These are phyloP conservation scores for Tuber brumale DNA, from an alignment of 495 filamentous ascomycete genomes.

Conservation along the genomic window DNA sequence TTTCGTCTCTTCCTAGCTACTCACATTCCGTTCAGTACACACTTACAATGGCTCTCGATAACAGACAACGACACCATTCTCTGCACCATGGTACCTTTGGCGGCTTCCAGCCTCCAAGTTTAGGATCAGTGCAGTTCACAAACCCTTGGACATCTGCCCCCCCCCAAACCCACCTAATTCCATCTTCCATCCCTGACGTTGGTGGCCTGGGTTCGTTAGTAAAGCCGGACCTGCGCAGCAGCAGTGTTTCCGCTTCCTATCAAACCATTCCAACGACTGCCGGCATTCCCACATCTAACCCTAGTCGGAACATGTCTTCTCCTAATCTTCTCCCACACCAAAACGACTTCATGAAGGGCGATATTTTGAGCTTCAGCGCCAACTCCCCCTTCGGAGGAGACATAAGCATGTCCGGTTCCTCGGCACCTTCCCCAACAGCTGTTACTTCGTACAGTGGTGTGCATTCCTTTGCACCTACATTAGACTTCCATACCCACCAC, in stretches of 20 bases:
- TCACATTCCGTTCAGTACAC: conserved; percentile 32
- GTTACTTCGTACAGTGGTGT: conserved; percentile 55
- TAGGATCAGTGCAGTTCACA: conserved; percentile 75
- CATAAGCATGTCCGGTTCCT: conserved; percentile 52
- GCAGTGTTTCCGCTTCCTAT: conserved; percentile 46
- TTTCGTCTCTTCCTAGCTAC: conserved; percentile 12
- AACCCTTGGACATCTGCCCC: conserved; percentile 78
- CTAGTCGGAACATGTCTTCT: conserved; percentile 33
- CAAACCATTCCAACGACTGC: conserved; percentile 39
- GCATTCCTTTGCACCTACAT: conserved; percentile 60
- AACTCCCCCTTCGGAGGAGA: conserved; percentile 46
- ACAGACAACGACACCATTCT: conserved; percentile 71
- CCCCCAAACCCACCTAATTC: conserved; percentile 50
- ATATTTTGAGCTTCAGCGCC: conserved; percentile 48
- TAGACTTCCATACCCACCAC: conserved; percentile 52
- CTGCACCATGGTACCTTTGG: conserved; percentile 71
- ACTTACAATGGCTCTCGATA: conserved; percentile 85
- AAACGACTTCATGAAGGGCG: conserved; percentile 32
- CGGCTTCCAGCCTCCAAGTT: conserved; percentile 61
- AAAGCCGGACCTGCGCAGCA: conserved; percentile 46
- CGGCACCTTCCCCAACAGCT: conserved; percentile 61
- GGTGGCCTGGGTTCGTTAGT: conserved; percentile 34
- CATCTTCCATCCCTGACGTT: conserved; percentile 41
- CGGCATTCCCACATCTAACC: conserved; percentile 53
- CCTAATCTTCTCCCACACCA: conserved; percentile 30